phyloP scores from a whole-genome alignment of 768 basidiomycete genomes.

The Pleurotus tuoliensis region DNA sequence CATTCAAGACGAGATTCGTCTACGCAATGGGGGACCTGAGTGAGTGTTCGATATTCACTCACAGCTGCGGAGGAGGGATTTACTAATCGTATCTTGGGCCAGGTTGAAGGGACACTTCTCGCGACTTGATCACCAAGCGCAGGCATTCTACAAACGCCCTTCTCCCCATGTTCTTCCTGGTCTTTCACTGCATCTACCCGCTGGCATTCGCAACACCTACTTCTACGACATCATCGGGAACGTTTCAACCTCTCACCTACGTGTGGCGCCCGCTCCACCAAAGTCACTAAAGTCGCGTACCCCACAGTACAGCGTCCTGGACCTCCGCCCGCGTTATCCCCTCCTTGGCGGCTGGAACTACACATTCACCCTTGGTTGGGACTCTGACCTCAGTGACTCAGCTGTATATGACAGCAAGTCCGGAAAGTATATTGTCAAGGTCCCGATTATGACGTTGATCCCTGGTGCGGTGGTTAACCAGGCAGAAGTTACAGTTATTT shows the following conservation, averaged over 20 bases:
- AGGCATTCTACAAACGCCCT: constrained; percentile 64
- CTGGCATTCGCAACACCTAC: constrained; percentile 79
- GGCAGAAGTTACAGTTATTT: constrained; percentile 71
- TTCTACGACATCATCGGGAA: constrained; percentile 93
- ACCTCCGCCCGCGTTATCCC: constrained; percentile 88
- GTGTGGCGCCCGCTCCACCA: constrained; percentile 59
- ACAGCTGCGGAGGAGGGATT: neutral
- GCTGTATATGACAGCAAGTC: constrained; percentile 59
- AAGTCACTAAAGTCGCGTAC: constrained; percentile 31
- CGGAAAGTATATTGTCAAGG: constrained; percentile 66
- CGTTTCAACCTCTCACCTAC: constrained; percentile 89
- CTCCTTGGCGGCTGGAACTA: constrained; percentile 98
- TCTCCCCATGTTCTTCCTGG: constrained; percentile 68
- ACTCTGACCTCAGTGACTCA: constrained; percentile 76
- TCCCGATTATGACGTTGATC: constrained; percentile 84
- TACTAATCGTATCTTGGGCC: constrained; percentile 4
- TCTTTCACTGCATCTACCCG: constrained; percentile 76
- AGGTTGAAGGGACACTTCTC: constrained; percentile 97
- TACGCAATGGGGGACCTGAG: constrained; percentile 91
- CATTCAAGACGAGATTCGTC: constrained; percentile 79
- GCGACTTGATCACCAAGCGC: constrained; percentile 81
- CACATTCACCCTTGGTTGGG: constrained; percentile 91
- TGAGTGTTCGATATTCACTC: constrained; percentile 36
- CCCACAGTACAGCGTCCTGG: constrained; percentile 64
- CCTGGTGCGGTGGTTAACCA: constrained; percentile 79